These are phyloP conservation scores for Hemileia vastatrix DNA, from an alignment of 1,284 basidiomycete genomes.

Conservation along the genomic window DNA sequence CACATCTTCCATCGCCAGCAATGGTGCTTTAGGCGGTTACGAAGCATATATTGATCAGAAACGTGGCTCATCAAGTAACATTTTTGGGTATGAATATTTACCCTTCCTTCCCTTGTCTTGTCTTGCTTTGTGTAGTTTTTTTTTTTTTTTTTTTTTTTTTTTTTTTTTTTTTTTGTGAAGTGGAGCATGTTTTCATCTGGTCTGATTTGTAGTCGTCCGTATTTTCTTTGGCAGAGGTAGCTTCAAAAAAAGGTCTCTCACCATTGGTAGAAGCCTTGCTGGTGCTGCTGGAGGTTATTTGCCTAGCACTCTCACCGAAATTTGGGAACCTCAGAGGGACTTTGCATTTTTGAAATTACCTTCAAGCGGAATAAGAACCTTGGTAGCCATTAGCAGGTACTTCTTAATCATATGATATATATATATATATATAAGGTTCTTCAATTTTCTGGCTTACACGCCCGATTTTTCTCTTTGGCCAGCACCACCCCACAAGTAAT, in stretches of 20 bases:
- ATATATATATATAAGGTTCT: neutral
- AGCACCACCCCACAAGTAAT: conserved; percentile 92
- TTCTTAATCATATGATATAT: conserved; percentile 5
- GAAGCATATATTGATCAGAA: conserved; percentile 45
- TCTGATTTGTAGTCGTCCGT: neutral
- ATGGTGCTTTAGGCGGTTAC: conserved; percentile 37
- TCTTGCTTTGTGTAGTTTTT: neutral
- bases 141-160: neutral
- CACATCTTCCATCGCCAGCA: conserved; percentile 17
- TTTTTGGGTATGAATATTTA: conserved; percentile 22
- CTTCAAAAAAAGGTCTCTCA: conserved; percentile 62
- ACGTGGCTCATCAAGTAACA: conserved; percentile 22
- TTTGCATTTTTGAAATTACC: conserved; percentile 87
- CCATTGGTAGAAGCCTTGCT: conserved; percentile 68
- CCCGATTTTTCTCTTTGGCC: neutral
- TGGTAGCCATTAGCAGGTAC: conserved; percentile 29
- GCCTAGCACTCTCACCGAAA: conserved; percentile 79
- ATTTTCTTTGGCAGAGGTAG: conserved; percentile 53
- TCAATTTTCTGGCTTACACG: neutral
- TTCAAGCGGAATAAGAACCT: conserved; percentile 54
- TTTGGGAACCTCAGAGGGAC: conserved; percentile 94
- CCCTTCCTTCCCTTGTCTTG: neutral
- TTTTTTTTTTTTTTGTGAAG: neutral
- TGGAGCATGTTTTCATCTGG: neutral
- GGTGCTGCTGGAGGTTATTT: conserved; percentile 79